A percentile compares a stretch with the other conserved stretches of the same genome.
These are phyloP conservation scores for Penicillium coffeae DNA, from an alignment of 495 filamentous ascomycete species.

Conservation along the genomic window DNA sequence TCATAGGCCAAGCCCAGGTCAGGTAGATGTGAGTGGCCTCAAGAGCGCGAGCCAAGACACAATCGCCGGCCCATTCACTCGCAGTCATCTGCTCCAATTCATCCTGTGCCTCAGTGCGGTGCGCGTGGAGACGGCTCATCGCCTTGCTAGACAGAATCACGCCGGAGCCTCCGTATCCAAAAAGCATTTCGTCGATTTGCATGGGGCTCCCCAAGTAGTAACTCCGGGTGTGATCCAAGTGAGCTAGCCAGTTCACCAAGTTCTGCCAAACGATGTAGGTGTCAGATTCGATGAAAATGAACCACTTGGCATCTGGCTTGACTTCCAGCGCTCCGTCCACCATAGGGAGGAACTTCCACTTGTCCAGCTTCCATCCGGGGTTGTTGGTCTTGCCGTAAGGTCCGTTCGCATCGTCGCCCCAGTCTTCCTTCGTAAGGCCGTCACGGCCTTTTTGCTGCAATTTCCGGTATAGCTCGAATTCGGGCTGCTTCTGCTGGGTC, in stretches of 20 bases:
- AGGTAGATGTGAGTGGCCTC: conserved; percentile 28
- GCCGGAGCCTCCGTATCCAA: conserved; percentile 61
- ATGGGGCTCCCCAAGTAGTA: conserved; percentile 52
- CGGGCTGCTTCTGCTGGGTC: conserved; percentile 32
- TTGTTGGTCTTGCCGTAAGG: conserved; percentile 35
- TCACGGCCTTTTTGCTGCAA: conserved; percentile 36
- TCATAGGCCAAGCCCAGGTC: conserved; percentile 39
- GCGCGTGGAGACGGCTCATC: conserved; percentile 15
- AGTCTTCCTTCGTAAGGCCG: conserved; percentile 27
- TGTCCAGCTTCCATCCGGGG: conserved; percentile 59
- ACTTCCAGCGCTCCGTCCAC: conserved; percentile 51
- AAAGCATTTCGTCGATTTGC: conserved; percentile 38
- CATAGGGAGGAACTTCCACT: conserved; percentile 65
- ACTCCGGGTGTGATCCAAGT: conserved; percentile 45
- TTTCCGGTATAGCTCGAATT: conserved; percentile 40
- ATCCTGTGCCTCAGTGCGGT: conserved; percentile 12
- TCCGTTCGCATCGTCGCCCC: conserved; percentile 31
- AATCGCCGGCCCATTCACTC: conserved; percentile 35
- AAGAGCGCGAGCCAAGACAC: conserved; percentile 39
- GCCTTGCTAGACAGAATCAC: conserved; percentile 45
- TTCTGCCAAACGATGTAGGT: conserved; percentile 63
- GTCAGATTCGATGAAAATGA: conserved; percentile 62
- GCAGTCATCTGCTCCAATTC: conserved; percentile 30
- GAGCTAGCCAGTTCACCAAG: conserved; percentile 51
- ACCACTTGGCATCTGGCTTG: conserved; percentile 56